Conservation (phyloP, 805 yeast species). For the Candida xyloterini region DNA sequence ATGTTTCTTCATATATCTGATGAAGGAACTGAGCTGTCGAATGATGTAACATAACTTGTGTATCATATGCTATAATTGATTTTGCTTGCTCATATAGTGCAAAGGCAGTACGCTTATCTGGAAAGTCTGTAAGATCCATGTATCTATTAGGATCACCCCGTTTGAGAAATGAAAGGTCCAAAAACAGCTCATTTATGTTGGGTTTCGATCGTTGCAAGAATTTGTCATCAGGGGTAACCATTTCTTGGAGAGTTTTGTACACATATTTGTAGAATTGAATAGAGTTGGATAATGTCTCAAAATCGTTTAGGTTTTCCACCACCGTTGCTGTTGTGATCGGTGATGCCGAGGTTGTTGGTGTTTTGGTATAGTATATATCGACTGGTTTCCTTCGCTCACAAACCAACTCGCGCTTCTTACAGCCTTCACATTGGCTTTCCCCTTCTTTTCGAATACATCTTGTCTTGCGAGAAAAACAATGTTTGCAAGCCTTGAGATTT, state of each 20-base stretch:
- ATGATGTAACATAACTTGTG: slow-evolving; percentile 8
- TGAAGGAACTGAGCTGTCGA: slow-evolving; percentile 2
- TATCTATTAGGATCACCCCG: not conserved
- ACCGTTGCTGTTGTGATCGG: not conserved
- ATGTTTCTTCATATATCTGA: not conserved
- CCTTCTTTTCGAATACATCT: slow-evolving; percentile 3
- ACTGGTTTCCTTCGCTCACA: slow-evolving; percentile 4
- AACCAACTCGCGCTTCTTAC: not conserved
- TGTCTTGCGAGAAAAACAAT: slow-evolving; percentile 2
- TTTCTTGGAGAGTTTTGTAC: not conserved
- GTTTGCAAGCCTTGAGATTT: slow-evolving; percentile 7
- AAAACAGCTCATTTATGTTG: slow-evolving; percentile 8
- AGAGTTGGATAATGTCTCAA: slow-evolving; percentile 9
- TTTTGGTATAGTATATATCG: not conserved
- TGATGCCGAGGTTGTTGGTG: not conserved
- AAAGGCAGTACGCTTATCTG: slow-evolving; percentile 1
- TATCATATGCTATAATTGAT: slow-evolving; percentile 5
- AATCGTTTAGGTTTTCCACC: not conserved
- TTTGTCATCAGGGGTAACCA: not conserved
- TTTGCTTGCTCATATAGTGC: slow-evolving; percentile 4
- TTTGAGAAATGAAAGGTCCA: slow-evolving; percentile 7
- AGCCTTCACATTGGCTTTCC: not conserved
- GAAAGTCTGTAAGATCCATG: not conserved
- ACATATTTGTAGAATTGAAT: slow-evolving; percentile 4
- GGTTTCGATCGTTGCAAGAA: not conserved